Evolutionary conservation across 2,329 filamentous ascomycete genomes (phyloP).

Genomic region (Xylariaceae sp.): DNA sequence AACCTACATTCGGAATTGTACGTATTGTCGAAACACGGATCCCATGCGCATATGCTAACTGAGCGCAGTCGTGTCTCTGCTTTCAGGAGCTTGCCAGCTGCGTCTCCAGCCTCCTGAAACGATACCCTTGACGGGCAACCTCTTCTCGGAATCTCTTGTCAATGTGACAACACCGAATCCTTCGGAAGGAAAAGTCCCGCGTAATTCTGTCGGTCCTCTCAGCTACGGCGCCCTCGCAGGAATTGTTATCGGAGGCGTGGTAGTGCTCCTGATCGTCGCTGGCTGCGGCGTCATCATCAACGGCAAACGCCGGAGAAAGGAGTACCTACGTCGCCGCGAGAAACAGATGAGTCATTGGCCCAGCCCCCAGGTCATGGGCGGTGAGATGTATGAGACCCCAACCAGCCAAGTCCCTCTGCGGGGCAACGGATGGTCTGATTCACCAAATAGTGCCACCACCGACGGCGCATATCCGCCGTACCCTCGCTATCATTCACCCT

Average conservation of each 20-base stretch:
- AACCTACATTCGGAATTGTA: constrained; percentile 51
- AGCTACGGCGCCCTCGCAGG: constrained; percentile 53
- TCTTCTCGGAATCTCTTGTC: constrained; percentile 46
- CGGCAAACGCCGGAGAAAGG: constrained; percentile 50
- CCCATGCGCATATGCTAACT: constrained; percentile 8
- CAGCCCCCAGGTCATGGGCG: constrained; percentile 31
- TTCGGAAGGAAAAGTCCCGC: constrained; percentile 33
- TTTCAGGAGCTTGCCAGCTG: constrained; percentile 54
- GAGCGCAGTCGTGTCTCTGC: constrained; percentile 31
- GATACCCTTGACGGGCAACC: constrained; percentile 46
- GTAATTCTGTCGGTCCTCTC: constrained; percentile 43
- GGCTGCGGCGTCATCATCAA: constrained; percentile 53
- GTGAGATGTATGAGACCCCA: constrained; percentile 48
- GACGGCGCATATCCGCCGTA: constrained; percentile 28
- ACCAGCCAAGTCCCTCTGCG: constrained; percentile 50
- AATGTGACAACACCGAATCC: constrained; percentile 47
- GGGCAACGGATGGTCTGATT: constrained; percentile 49
- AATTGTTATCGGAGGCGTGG: constrained; percentile 49
- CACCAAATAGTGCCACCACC: constrained; percentile 42
- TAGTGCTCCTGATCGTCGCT: constrained; percentile 41
- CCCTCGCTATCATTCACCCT: constrained; percentile 53
- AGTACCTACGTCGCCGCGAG: constrained; percentile 46
- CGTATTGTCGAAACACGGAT: constrained; percentile 17
- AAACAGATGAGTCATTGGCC: constrained; percentile 42
- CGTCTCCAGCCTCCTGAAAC: constrained; percentile 42